phyloP scores from a whole-genome alignment of 2,329 filamentous ascomycete species.

The Trichoderma sp. region DNA sequence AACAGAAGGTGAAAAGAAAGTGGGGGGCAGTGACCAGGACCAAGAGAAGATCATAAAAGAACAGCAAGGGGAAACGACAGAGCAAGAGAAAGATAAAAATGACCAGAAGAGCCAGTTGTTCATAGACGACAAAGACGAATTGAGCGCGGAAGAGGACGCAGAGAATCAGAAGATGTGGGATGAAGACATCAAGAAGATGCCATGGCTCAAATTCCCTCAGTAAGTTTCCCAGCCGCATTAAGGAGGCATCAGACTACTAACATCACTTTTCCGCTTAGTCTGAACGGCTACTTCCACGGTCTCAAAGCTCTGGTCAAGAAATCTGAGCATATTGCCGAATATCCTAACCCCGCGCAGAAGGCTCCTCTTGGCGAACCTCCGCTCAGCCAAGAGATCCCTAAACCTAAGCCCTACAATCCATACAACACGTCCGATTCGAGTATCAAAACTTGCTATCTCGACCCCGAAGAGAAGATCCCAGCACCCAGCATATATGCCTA shows the following conservation, averaged over 20 bases:
- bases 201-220: conserved; percentile 49
- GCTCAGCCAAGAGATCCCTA: conserved; percentile 46
- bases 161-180: conserved; percentile 37
- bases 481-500: conserved; percentile 70
- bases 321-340: conserved; percentile 71
- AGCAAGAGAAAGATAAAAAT: conserved; percentile 10
- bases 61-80: neutral
- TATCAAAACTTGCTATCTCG: conserved; percentile 66
- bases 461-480: conserved; percentile 59
- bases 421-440: conserved; percentile 62
- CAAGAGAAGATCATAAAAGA: conserved; percentile 28
- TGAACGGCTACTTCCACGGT: conserved; percentile 80
- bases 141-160: conserved; percentile 34
- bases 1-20: neutral
- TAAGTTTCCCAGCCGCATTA: conserved; percentile 33
- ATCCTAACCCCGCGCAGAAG: conserved; percentile 55
- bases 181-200: conserved; percentile 42
- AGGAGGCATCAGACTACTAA: neutral
- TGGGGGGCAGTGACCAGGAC: conserved; percentile 7
- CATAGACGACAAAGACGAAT: conserved; percentile 14
- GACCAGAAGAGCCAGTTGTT: neutral
- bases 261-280: conserved; percentile 51
- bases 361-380: conserved; percentile 43
- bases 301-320: conserved; percentile 70
- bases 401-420: conserved; percentile 63